Evolutionary conservation across 2,329 filamentous ascomycete genomes (phyloP), one percentile per base, ranked within the genome.

Genomic region (Penicillium sp.): DNA sequence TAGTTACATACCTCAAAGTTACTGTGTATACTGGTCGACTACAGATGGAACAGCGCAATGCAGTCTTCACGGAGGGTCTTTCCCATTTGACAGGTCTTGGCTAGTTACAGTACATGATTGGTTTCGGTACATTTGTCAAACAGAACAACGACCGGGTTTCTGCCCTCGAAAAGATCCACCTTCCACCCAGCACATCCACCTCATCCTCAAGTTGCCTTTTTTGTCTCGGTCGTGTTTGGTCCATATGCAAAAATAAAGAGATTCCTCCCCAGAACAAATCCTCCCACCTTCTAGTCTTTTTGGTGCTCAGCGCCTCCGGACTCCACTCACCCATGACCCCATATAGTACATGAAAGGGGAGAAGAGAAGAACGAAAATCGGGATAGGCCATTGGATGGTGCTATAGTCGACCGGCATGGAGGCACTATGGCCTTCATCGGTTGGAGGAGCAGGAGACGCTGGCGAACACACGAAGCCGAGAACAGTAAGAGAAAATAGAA

Each of bases 251-350:
- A 54, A 47, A 43, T 37, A 43, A 52, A 51, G 24, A 50, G 59
- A 31, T 51, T 33, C 47, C 44, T 52, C 48, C 52, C 52, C 44
- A 43, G 36, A 53, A 54, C 51, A 47, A 54, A 54, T 52, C 43
- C 51, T 53, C 49, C 61, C 62, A 53, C 60, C 56, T 59, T 65
- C 63, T 65, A 65, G 59, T 61, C 56, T 61, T 65, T 60, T 64
- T 59, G 61, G 55, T 61, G 56, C 51, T 52, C 48, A 37, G 49
- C 43, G 44, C 44, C 48, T 54, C 51, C 40, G 45, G 31, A 24
- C 42, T 55, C 55, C 58, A 54, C 54, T 51, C 54, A 51, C 52
- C 51, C 62, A 39, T 50, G 54, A 52, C 57, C 52, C 42, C 34
- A 53, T 65, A 64, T 60, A 53, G 54, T 65, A 65, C 63, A 65